Conservation (phyloP, 768 basidiomycete genomes). For the Omphalotus guepiniiformis region DNA sequence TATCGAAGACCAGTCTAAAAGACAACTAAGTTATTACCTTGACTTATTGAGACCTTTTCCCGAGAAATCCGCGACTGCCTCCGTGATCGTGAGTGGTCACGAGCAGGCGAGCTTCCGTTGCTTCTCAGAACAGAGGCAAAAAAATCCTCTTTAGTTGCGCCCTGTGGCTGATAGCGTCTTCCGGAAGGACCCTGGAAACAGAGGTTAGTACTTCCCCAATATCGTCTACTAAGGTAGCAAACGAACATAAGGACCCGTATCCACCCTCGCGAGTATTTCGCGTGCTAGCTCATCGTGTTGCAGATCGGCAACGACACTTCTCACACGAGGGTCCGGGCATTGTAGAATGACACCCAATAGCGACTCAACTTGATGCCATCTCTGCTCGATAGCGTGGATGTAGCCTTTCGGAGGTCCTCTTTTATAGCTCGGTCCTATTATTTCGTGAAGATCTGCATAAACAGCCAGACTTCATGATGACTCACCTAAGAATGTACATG, state of each 20-base stretch:
- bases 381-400: conserved; percentile 87
- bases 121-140: conserved; percentile 69
- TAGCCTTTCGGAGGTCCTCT: conserved; percentile 88
- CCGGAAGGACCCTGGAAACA: conserved; percentile 68
- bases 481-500: conserved; percentile 64
- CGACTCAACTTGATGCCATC: conserved; percentile 91
- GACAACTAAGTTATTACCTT: conserved; percentile 33
- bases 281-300: conserved; percentile 71
- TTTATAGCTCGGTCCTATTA: conserved; percentile 69
- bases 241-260: conserved; percentile 75
- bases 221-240: too few relatives aligned
- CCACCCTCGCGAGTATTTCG: conserved; percentile 73
- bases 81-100: conserved; percentile 57
- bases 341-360: conserved; percentile 79
- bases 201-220: too few relatives aligned
- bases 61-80: conserved; percentile 74
- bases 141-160: conserved; percentile 73
- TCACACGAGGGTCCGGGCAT: conserved; percentile 62
- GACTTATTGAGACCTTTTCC: conserved; percentile 73
- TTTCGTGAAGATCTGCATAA: background rate
- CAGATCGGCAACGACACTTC: conserved; percentile 57
- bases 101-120: conserved; percentile 39
- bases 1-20: conserved; percentile 8
- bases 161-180: conserved; percentile 53
- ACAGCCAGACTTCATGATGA: background rate